Conservation (phyloP, 1,284 basidiomycete genomes). For the Grifola frondosa region DNA sequence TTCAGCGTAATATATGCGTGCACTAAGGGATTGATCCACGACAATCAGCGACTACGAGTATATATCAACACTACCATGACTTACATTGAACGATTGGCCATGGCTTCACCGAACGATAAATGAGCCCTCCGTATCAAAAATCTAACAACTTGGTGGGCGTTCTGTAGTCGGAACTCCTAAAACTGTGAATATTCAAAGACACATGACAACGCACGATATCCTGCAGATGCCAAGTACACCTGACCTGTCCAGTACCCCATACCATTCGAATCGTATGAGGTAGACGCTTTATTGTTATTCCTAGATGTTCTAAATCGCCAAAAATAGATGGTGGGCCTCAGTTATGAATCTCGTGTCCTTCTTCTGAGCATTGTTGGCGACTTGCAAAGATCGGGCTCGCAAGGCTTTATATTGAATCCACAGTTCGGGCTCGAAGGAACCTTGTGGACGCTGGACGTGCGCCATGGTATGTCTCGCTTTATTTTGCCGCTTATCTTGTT, state of each 20-base stretch:
- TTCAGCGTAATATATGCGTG: constrained; percentile 4
- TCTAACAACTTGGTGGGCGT: background rate
- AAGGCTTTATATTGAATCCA: constrained; percentile 2
- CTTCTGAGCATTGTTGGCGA: background rate
- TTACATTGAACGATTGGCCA: constrained; percentile 5
- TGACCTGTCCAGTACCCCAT: constrained; percentile 6
- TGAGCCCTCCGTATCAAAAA: background rate
- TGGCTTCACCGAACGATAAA: background rate
- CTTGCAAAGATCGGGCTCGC: background rate
- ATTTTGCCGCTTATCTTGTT: background rate
- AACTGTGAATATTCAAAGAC: background rate
- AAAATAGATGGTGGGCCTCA: constrained; percentile 1
- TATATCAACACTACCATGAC: background rate
- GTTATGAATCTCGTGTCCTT: background rate
- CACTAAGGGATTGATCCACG: too few relatives aligned
- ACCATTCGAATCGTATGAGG: constrained; percentile 1
- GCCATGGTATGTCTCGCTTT: background rate
- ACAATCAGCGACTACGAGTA: background rate
- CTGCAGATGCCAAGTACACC: background rate
- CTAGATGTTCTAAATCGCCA: constrained; percentile 5
- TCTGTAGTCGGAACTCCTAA: background rate
- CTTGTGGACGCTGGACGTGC: background rate
- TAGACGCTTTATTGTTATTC: background rate
- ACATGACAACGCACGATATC: background rate
- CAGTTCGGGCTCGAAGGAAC: background rate